A percentile compares a stretch with the other conserved stretches of the same genome.
phyloP scores from a whole-genome alignment of 805 yeast genomes.

The Ogataea populi-albae region DNA sequence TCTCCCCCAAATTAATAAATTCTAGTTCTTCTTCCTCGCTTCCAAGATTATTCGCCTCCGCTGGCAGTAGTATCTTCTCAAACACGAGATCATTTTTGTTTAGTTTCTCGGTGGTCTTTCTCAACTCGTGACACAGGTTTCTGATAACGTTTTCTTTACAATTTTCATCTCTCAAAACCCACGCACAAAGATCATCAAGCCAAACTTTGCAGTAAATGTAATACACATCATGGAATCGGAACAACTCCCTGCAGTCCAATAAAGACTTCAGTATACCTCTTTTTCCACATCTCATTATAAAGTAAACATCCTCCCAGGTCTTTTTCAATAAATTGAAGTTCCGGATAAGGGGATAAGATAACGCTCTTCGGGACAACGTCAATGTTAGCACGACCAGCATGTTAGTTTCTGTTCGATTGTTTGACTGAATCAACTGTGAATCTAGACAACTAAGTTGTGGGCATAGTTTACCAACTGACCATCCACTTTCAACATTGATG shows the following conservation, averaged over 20 bases:
- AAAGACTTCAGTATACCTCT: slow-evolving; percentile 58
- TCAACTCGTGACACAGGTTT: slow-evolving; percentile 64
- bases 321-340: slow-evolving; percentile 55
- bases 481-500: slow-evolving; percentile 80
- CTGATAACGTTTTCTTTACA: slow-evolving; percentile 60
- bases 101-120: slow-evolving; percentile 38
- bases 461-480: slow-evolving; percentile 85
- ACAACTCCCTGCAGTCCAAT: slow-evolving; percentile 63
- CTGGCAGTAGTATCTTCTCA: slow-evolving; percentile 43
- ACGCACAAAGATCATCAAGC: slow-evolving; percentile 72
- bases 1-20: slow-evolving; percentile 49
- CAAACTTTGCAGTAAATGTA: slow-evolving; percentile 78
- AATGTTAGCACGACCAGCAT: slow-evolving; percentile 53
- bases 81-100: slow-evolving; percentile 49
- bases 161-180: slow-evolving; percentile 58
- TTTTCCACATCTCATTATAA: slow-evolving; percentile 65
- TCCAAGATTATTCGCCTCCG: slow-evolving; percentile 21
- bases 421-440: slow-evolving; percentile 43
- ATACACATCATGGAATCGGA: slow-evolving; percentile 79
- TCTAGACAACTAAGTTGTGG: slow-evolving; percentile 81
- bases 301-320: slow-evolving; percentile 76
- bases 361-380: slow-evolving; percentile 67
- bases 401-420: slow-evolving; percentile 30
- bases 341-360: slow-evolving; percentile 78
- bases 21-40: slow-evolving; percentile 41